Conservation (phyloP, 202 grass and related monocot genomes). For the Setaria viridis region DNA sequence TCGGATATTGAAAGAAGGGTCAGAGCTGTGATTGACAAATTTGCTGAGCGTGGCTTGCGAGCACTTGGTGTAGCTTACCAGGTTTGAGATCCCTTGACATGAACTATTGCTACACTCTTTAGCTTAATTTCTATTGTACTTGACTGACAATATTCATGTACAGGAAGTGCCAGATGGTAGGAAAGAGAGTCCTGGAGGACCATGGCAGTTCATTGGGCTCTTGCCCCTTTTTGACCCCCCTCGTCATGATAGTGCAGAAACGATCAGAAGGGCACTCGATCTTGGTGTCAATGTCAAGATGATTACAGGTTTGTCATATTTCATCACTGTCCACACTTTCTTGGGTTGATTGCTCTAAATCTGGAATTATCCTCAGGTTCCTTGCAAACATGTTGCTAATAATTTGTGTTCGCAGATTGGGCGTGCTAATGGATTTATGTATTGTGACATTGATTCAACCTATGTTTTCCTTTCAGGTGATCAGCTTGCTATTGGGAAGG, state of each 20-base stretch:
- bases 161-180: constrained; percentile 88
- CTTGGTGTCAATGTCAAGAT: constrained; percentile 98
- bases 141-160: constrained; percentile 28
- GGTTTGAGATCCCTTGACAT: constrained; percentile 49
- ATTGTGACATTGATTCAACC: not conserved
- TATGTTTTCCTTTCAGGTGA: constrained; percentile 62
- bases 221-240: constrained; percentile 95
- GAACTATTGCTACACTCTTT: not conserved
- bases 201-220: constrained; percentile 93
- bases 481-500: constrained; percentile 93
- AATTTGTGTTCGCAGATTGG: not conserved
- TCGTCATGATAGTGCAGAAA: constrained; percentile 93
- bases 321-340: not conserved
- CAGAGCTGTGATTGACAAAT: constrained; percentile 87
- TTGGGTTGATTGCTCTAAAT: not conserved
- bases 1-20: constrained; percentile 82
- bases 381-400: not conserved
- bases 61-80: constrained; percentile 91
- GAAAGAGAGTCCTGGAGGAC: constrained; percentile 84
- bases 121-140: constrained; percentile 12
- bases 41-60: constrained; percentile 81
- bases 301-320: constrained; percentile 76
- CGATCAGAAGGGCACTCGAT: constrained; percentile 80
- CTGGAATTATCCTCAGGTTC: not conserved
- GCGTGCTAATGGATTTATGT: not conserved